Base-by-base conservation (phyloP, 345 rosid genomes). In the Aquilaria malaccensis region DNA sequence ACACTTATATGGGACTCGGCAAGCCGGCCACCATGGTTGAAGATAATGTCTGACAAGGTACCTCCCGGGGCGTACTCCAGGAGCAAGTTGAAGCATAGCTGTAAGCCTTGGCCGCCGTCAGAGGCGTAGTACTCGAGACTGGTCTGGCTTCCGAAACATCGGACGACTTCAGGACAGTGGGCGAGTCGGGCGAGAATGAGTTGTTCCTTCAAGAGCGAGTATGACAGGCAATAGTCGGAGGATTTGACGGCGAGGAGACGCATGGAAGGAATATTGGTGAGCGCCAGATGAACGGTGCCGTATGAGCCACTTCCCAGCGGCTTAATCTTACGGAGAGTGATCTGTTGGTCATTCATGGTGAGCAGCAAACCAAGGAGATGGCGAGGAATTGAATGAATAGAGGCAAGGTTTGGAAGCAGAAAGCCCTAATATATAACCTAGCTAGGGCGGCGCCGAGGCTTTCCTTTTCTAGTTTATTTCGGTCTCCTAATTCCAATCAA, bases 41-140 rank as follows among this genome's bases (percentile, higher is more conserved):
- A 66, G 61, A 83, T 76, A 9, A 59, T 77, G 2, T 87, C 88
- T 6, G 51, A 11, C 45, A 93, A 60, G 13, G 91, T 74, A n/a
- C 96, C 98, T 2, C 67, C 59, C 14, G 83, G 73, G 4, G 91
- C 91, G 53, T 81, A 84, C 60, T 93, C 97, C 77, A 89, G 59
- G 62, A 81, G 60, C 55, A 89, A 67, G 63, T 93, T 93, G 72
- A 77, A 85, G 0, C 74, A 4, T 1, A 72, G 53, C 79, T 22
- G 22, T 22, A 22, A 22, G 22, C 22, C 22, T 22, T 67, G 70
- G 30, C 87, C 96, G 32, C 71, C 71, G 55, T 87, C 94, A 2
- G 2, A 65, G 2, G 85, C 81, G 61, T 74, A 60, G 47, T 76
- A 78, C 52, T 69, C 22, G 22, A 22, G 22, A 22, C 22, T 22